Conservation (phyloP, 1,284 basidiomycete species). For the Sphagnurus paluster region DNA sequence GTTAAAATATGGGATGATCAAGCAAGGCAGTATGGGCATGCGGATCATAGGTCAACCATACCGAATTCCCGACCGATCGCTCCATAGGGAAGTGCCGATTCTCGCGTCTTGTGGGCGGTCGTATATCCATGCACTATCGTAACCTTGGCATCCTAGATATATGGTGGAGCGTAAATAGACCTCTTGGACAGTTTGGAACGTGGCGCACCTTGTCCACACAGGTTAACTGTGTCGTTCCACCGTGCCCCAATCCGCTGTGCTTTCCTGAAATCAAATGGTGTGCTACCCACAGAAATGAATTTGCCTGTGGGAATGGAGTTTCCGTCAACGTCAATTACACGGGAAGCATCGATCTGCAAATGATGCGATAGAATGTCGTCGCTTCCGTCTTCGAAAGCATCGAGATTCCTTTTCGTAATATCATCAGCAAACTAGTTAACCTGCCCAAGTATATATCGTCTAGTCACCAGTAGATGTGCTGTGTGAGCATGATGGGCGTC, state of each 20-base stretch:
- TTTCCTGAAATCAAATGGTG: constrained; percentile 47
- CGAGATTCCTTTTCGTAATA: constrained; percentile 46
- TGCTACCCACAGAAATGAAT: constrained; percentile 39
- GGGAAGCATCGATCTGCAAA: constrained; percentile 41
- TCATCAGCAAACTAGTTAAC: not conserved
- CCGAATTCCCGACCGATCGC: constrained; percentile 50
- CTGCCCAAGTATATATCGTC: too few species aligned
- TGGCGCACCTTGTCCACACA: constrained; percentile 38
- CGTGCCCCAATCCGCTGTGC: constrained; percentile 38
- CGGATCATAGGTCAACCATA: constrained; percentile 18
- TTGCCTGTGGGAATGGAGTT: constrained; percentile 51
- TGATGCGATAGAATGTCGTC: constrained; percentile 46
- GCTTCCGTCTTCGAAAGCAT: constrained; percentile 50
- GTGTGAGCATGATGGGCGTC: constrained; percentile 62
- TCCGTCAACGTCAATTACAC: constrained; percentile 46
- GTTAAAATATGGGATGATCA: constrained; percentile 1
- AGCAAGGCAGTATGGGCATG: not conserved
- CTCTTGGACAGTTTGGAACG: not conserved
- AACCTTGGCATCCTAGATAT: constrained; percentile 38
- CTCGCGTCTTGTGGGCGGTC: constrained; percentile 29
- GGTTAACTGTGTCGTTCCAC: constrained; percentile 42
- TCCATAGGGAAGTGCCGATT: constrained; percentile 39
- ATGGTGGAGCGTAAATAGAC: not conserved
- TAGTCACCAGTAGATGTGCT: constrained; percentile 51
- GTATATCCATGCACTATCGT: constrained; percentile 49